These are phyloP conservation scores for Rhodotorula sphaerocarpa DNA, from an alignment of 768 basidiomycete species.

Conservation along the genomic window DNA sequence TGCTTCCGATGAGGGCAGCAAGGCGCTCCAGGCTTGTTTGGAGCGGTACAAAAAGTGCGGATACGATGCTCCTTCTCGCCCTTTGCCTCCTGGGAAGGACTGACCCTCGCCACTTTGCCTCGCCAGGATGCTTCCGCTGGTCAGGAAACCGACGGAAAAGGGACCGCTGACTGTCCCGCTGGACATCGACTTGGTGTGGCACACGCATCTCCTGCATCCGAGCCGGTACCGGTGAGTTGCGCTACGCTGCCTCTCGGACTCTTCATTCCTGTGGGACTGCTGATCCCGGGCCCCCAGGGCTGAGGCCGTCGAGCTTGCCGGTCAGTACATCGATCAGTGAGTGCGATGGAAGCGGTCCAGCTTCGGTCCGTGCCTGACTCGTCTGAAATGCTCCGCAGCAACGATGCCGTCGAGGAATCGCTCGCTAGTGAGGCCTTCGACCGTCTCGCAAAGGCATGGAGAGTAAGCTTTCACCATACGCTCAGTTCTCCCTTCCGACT, in stretches of 20 bases:
- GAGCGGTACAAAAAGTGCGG: background rate
- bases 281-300: background rate
- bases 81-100: background rate
- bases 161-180: background rate
- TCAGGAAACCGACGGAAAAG: background rate
- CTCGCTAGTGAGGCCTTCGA: background rate
- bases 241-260: no score
- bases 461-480: no score
- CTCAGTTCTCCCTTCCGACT: background rate
- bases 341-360: background rate
- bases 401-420: background rate
- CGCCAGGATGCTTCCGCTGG: background rate
- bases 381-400: background rate
- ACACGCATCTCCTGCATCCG: background rate
- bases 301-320: background rate
- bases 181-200: conserved; percentile 9
- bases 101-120: background rate
- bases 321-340: background rate
- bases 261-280: background rate
- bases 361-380: background rate
- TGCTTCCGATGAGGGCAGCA: background rate
- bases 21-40: background rate
- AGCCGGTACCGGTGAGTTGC: background rate
- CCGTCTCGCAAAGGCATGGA: no score
- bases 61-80: background rate